Percentiles rank a stretch among this genome's conserved stretches.
Evolutionary conservation across 1,284 basidiomycete genomes (phyloP).

Genomic region (Cystobasidiaceae sp.): DNA sequence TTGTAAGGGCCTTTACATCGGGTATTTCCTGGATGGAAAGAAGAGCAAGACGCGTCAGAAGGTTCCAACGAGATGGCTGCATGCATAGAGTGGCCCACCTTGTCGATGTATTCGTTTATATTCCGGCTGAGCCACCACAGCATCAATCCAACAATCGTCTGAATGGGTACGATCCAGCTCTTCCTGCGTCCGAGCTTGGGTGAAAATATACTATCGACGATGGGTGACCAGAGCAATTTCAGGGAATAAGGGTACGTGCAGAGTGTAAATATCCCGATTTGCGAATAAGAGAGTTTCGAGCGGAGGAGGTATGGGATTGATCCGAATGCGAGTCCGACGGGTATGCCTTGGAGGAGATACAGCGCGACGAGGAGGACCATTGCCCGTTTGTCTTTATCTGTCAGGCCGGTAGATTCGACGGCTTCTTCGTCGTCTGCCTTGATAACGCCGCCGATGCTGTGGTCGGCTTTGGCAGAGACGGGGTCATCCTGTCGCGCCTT

Average conservation of each 20-base stretch:
- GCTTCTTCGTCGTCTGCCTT: background rate
- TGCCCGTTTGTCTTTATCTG: slow-evolving; percentile 67
- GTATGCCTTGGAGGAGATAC: slow-evolving; percentile 91
- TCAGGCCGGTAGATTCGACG: slow-evolving; percentile 13
- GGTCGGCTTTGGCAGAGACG: background rate
- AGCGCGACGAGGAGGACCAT: slow-evolving; percentile 81
- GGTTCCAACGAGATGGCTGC: too few relatives aligned
- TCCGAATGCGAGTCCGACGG: slow-evolving; percentile 69
- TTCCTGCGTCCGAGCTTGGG: slow-evolving; percentile 80
- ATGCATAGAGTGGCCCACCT: slow-evolving; percentile 55
- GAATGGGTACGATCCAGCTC: slow-evolving; percentile 98
- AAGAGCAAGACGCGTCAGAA: background rate
- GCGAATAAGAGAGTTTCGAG: slow-evolving; percentile 91
- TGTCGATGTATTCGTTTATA: slow-evolving; percentile 71
- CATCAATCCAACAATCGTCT: slow-evolving; percentile 77
- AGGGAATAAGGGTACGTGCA: slow-evolving; percentile 95
- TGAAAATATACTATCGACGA: slow-evolving; percentile 88
- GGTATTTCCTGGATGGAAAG: slow-evolving; percentile 63
- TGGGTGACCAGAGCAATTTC: slow-evolving; percentile 95
- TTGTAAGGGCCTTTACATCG: slow-evolving; percentile 73
- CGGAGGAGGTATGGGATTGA: slow-evolving; percentile 95
- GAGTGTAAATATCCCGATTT: slow-evolving; percentile 89
- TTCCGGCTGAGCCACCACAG: slow-evolving; percentile 83
- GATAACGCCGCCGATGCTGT: background rate
- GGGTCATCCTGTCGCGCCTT: slow-evolving; percentile 17